These are phyloP conservation scores for Discostella pseudostelligera DNA, from an alignment of 108 stramenopile genomes.

Conservation along the genomic window DNA sequence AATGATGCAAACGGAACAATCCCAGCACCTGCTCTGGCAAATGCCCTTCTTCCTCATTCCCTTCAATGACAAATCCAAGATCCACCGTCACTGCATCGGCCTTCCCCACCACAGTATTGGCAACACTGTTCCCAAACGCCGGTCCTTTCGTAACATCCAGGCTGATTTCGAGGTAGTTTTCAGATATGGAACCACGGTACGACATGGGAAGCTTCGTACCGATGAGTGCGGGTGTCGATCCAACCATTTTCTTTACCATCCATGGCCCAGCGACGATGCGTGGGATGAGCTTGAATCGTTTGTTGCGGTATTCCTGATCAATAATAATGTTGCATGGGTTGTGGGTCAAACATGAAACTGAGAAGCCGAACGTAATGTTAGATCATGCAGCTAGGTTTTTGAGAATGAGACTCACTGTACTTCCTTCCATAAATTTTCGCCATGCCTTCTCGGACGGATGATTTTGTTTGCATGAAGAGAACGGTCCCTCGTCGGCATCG, in stretches of 20 bases:
- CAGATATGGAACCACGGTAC: slow-evolving; percentile 42
- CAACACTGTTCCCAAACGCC: slow-evolving; percentile 50
- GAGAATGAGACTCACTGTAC: slow-evolving; percentile 12
- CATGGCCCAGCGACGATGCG: slow-evolving; percentile 44
- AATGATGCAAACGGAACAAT: slow-evolving; percentile 48
- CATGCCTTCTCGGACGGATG: slow-evolving; percentile 43
- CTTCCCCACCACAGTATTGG: slow-evolving; percentile 48
- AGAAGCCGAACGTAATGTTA: neutral
- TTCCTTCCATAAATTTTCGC: slow-evolving; percentile 41
- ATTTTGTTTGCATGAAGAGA: slow-evolving; percentile 15
- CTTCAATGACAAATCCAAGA: slow-evolving; percentile 53
- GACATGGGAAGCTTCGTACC: slow-evolving; percentile 51
- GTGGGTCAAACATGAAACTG: neutral
- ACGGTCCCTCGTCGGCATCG: slow-evolving; percentile 47
- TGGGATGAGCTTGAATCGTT: slow-evolving; percentile 47
- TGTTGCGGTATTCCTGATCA: slow-evolving; percentile 35
- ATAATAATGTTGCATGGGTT: neutral
- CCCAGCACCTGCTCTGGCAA: slow-evolving; percentile 51
- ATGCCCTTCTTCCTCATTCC: slow-evolving; percentile 29
- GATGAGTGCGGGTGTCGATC: slow-evolving; percentile 50
- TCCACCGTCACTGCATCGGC: slow-evolving; percentile 47
- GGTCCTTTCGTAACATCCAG: slow-evolving; percentile 52
- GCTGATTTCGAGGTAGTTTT: slow-evolving; percentile 49
- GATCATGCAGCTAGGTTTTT: neutral
- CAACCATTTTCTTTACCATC: slow-evolving; percentile 58